Percentiles rank a stretch among this genome's conserved stretches.
phyloP scores from a whole-genome alignment of 2,329 filamentous ascomycete species.

The Lecanicillium sp. region DNA sequence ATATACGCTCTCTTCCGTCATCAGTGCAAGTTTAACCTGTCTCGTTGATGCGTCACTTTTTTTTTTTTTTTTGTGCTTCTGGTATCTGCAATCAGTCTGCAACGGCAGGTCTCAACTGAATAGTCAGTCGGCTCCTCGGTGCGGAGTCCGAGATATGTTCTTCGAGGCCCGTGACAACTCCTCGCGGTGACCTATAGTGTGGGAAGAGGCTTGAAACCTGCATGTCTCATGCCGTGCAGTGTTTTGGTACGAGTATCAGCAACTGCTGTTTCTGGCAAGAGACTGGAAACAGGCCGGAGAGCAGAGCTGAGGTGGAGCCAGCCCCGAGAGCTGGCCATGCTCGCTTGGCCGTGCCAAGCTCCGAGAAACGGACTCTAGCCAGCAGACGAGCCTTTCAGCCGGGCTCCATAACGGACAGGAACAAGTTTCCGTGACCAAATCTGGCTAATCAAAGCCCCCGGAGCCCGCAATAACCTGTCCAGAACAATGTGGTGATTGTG shows the following conservation, averaged over 20 bases:
- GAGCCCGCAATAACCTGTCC: neutral
- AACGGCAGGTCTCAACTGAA: no score
- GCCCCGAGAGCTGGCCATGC: neutral
- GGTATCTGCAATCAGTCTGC: no score
- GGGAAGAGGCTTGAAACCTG: no score
- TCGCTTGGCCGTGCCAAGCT: no score
- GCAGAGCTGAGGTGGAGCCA: slow-evolving; percentile 8
- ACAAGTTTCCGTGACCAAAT: neutral
- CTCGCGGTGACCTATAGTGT: no score
- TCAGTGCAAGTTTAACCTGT: no score
- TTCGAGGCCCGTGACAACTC: no score
- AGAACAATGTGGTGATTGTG: slow-evolving; percentile 1
- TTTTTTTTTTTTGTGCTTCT: neutral
- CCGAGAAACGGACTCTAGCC: slow-evolving; percentile 1
- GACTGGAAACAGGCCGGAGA: neutral
- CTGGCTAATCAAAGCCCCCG: neutral
- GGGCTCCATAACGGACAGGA: neutral
- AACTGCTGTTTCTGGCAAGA: slow-evolving; percentile 7
- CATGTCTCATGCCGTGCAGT: neutral
- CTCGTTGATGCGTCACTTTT: neutral
- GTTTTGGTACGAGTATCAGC: neutral
- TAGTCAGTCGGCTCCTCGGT: no score
- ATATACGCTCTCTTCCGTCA: no score
- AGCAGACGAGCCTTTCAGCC: neutral
- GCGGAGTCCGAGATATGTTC: no score